These are phyloP conservation scores for Spirogloea muscicola DNA, from an alignment of 139 green algal genomes.

Conservation along the genomic window DNA sequence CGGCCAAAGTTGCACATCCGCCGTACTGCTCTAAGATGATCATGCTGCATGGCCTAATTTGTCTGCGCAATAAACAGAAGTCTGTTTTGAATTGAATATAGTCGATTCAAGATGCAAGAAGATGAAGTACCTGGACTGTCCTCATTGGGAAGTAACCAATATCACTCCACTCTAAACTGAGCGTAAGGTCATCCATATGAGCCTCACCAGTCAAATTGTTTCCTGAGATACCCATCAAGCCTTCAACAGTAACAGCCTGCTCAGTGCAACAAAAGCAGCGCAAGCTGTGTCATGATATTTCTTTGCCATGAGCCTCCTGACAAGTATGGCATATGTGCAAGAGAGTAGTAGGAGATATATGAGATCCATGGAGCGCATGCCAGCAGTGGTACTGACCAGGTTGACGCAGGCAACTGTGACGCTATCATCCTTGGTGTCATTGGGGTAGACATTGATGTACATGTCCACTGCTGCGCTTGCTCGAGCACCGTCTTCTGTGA, in stretches of 20 bases:
- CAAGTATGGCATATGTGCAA: too few relatives aligned
- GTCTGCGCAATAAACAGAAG: too few relatives aligned
- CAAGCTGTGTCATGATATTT: too few relatives aligned
- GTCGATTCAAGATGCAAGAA: too few relatives aligned
- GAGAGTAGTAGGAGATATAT: too few relatives aligned
- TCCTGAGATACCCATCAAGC: conserved; percentile 3
- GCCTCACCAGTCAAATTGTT: conserved; percentile 28
- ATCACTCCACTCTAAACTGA: conserved; percentile 18
- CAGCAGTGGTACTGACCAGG: neutral
- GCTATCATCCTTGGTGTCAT: neutral
- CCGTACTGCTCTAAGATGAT: too few relatives aligned
- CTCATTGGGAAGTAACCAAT: conserved; percentile 30
- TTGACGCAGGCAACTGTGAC: neutral
- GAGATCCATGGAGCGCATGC: too few relatives aligned
- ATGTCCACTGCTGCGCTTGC: conserved; percentile 3
- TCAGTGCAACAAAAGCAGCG: too few relatives aligned
- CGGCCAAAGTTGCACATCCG: too few relatives aligned
- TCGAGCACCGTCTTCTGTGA: conserved; percentile 1
- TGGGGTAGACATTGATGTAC: neutral
- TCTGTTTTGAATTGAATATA: too few relatives aligned
- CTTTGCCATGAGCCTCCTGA: too few relatives aligned
- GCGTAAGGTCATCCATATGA: conserved; percentile 4
- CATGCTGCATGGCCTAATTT: too few relatives aligned
- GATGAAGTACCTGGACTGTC: conserved; percentile 12
- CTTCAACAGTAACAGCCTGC: conserved; percentile 10